Percentiles rank a stretch among this genome's conserved stretches.
Conservation (phyloP, 345 rosid species). For the Punica granatum region DNA sequence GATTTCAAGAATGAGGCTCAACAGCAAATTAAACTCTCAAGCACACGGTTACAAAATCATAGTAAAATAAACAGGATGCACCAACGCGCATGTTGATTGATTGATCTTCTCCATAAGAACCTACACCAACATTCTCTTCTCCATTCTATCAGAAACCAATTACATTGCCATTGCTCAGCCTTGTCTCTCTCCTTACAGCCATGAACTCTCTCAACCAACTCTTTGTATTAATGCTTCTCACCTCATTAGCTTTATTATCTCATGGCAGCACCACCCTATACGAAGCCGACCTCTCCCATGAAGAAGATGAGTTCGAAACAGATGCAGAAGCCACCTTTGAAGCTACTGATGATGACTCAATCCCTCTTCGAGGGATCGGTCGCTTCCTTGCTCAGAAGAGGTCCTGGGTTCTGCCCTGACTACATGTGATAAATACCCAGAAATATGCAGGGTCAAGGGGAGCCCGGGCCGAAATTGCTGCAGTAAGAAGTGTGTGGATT, state of each 20-base stretch:
- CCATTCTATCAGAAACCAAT: neutral
- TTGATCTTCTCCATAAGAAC: neutral
- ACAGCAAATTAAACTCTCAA: no score
- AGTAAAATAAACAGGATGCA: neutral
- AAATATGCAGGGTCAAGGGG: constrained; percentile 19
- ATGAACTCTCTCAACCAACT: neutral
- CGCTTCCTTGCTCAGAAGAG: neutral
- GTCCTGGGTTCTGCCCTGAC: neutral
- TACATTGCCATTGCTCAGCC: neutral
- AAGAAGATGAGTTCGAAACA: neutral
- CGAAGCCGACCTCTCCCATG: neutral
- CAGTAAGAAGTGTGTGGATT: constrained; percentile 26
- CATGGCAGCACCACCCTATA: neutral
- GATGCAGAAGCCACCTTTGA: neutral
- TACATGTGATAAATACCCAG: neutral
- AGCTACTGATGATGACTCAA: neutral
- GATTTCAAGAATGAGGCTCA: no score
- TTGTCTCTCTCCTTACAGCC: neutral
- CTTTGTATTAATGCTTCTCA: neutral
- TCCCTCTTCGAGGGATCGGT: neutral
- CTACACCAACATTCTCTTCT: neutral
- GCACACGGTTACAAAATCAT: no score
- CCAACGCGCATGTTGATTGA: neutral
- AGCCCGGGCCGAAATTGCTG: constrained; percentile 31
- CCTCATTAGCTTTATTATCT: neutral